phyloP scores from a whole-genome alignment of 345 rosid species.

The Boechera retrofracta region DNA sequence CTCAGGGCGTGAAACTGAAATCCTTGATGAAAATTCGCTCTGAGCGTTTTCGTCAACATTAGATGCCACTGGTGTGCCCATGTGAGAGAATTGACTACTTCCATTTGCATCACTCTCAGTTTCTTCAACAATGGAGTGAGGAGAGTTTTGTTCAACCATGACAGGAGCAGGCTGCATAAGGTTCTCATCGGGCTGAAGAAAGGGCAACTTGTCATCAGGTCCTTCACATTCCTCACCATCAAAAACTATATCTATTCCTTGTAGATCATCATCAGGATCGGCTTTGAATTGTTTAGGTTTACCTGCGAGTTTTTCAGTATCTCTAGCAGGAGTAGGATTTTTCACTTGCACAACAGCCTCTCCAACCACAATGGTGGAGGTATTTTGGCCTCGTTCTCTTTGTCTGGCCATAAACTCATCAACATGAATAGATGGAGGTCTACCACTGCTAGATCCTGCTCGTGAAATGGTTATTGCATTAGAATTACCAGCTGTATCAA shows the following conservation, averaged over 20 bases:
- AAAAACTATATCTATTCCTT: conserved; percentile 92
- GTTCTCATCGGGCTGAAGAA: conserved; percentile 92
- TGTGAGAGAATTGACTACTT: conserved; percentile 66
- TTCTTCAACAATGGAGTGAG: conserved; percentile 93
- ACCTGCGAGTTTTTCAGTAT: conserved; percentile 56
- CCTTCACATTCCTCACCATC: conserved; percentile 93
- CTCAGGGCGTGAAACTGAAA: conserved; percentile 78
- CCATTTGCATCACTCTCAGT: conserved; percentile 84
- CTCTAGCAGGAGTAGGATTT: conserved; percentile 59
- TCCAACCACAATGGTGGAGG: conserved; percentile 63
- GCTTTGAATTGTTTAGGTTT: conserved; percentile 81
- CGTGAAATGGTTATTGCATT: conserved; percentile 83
- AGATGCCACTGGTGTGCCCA: conserved; percentile 72
- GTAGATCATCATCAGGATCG: conserved; percentile 92
- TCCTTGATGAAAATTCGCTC: conserved; percentile 90
- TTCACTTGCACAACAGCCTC: conserved; percentile 66
- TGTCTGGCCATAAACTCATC: conserved; percentile 99
- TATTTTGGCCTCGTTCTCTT: conserved; percentile 84
- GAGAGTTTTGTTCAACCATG: conserved; percentile 74
- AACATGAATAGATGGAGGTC: conserved; percentile 99
- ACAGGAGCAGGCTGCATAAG: conserved; percentile 78
- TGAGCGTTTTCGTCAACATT: conserved; percentile 76
- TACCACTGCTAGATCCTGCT: conserved; percentile 86
- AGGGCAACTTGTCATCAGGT: conserved; percentile 81
- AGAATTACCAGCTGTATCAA: conserved; percentile 72